Conservation (phyloP, 1,139 yeast species). For the Eremothecium gossypii region DNA sequence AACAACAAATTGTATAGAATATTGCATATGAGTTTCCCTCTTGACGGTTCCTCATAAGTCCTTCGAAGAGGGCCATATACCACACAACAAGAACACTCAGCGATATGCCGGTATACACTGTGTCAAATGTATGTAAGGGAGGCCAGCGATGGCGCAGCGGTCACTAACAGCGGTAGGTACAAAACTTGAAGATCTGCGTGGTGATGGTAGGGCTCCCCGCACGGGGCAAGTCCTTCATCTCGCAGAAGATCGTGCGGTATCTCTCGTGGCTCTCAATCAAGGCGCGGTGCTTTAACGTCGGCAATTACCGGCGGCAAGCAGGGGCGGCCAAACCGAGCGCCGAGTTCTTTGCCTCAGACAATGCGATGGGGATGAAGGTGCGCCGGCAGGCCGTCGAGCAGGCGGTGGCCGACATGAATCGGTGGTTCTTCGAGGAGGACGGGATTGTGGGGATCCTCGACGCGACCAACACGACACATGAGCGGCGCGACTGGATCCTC, state of each 20-base stretch:
- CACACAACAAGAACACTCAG: neutral
- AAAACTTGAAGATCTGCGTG: constrained; percentile 63
- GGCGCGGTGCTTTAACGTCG: constrained; percentile 85
- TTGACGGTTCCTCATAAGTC: neutral
- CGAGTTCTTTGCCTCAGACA: constrained; percentile 65
- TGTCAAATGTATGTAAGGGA: constrained; percentile 43
- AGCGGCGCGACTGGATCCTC: constrained; percentile 59
- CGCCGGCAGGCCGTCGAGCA: constrained; percentile 61
- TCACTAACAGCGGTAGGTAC: constrained; percentile 27
- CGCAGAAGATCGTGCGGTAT: constrained; percentile 73
- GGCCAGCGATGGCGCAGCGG: neutral
- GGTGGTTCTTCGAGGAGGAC: constrained; percentile 71
- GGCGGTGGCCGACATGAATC: constrained; percentile 78
- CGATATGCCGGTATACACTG: constrained; percentile 63
- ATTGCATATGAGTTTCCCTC: neutral
- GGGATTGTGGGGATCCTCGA: constrained; percentile 91
- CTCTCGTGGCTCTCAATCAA: constrained; percentile 84
- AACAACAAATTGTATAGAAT: neutral
- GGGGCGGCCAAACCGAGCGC: constrained; percentile 53
- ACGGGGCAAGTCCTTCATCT: constrained; percentile 57
- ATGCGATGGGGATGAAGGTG: constrained; percentile 51
- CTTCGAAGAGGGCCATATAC: neutral
- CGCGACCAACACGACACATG: constrained; percentile 72
- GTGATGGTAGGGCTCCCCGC: constrained; percentile 69
- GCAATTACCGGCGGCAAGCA: constrained; percentile 64